phyloP scores from a whole-genome alignment of 495 filamentous ascomycete genomes.

The Aspergillus saccharolyticus region DNA sequence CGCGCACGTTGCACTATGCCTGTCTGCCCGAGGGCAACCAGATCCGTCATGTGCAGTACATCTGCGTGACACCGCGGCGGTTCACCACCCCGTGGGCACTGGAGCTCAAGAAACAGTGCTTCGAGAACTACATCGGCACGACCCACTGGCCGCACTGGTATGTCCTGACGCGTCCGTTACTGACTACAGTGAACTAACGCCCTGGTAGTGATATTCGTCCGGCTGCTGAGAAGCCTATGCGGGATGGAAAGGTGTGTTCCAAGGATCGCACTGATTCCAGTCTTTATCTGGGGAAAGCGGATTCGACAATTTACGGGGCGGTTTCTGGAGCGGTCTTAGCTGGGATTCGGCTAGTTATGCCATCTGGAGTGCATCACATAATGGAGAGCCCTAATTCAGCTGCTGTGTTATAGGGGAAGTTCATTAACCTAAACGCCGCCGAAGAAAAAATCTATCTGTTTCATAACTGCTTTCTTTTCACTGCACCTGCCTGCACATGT shows the following conservation, averaged over 20 bases:
- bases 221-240: constrained; percentile 29
- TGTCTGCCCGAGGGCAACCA: constrained; percentile 31
- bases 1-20: constrained; percentile 38
- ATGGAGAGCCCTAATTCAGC: no score
- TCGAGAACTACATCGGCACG: constrained; percentile 27
- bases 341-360: background rate
- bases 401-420: no score
- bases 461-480: no score
- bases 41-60: constrained; percentile 33
- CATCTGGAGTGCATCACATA: no score
- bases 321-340: background rate
- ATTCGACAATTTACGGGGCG: constrained; percentile 26
- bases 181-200: background rate
- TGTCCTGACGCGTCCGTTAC: background rate
- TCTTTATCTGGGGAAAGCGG: constrained; percentile 29
- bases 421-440: no score
- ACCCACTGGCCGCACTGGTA: constrained; percentile 34
- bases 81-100: constrained; percentile 22
- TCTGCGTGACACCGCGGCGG: constrained; percentile 27
- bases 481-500: no score
- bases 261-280: constrained; percentile 24
- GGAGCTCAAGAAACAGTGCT: constrained; percentile 24
- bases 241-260: constrained; percentile 25
- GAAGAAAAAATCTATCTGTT: no score
- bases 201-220: constrained; percentile 26